Conservation (phyloP, 495 filamentous ascomycete species). For the Trypethelium eluteriae region DNA sequence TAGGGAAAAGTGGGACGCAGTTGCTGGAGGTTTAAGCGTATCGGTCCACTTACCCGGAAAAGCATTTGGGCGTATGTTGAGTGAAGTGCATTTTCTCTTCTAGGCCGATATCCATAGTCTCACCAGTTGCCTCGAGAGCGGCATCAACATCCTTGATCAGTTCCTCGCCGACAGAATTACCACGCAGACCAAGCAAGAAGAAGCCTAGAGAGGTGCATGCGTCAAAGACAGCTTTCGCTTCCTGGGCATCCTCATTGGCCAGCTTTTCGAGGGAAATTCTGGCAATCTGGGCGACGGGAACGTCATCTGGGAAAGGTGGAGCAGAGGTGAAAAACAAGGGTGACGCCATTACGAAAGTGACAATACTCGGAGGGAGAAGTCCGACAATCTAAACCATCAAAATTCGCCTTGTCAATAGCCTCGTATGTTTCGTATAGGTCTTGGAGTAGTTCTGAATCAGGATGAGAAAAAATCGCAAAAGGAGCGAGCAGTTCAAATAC, state of each 20-base stretch:
- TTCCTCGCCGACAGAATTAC: not conserved
- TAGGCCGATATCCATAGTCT: not conserved
- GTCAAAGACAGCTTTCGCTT: not conserved
- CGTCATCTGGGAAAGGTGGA: not conserved
- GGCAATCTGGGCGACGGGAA: not conserved
- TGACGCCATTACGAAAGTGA: not conserved
- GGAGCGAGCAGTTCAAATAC: too few species aligned
- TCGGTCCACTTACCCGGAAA: not conserved
- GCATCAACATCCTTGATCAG: slow-evolving; percentile 1
- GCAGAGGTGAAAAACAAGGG: not conserved
- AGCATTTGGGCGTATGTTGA: slow-evolving; percentile 1
- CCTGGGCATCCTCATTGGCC: not conserved
- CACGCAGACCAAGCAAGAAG: slow-evolving; percentile 4
- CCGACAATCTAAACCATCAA: too few species aligned
- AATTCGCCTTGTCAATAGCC: too few species aligned
- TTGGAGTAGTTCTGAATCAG: too few species aligned
- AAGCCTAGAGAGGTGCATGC: slow-evolving; percentile 1
- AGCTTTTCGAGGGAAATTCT: not conserved
- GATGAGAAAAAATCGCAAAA: too few species aligned
- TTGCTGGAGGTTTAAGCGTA: not conserved
- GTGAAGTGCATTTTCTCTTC: slow-evolving; percentile 3
- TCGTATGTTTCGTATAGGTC: too few species aligned
- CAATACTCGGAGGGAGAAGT: too few species aligned
- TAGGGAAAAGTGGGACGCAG: not conserved
- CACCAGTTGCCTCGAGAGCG: not conserved